Evolutionary conservation across 1,139 yeast species (phyloP), one percentile per base, ranked within the genome.

Genomic region (Suzukiozyma palmioleophila): DNA sequence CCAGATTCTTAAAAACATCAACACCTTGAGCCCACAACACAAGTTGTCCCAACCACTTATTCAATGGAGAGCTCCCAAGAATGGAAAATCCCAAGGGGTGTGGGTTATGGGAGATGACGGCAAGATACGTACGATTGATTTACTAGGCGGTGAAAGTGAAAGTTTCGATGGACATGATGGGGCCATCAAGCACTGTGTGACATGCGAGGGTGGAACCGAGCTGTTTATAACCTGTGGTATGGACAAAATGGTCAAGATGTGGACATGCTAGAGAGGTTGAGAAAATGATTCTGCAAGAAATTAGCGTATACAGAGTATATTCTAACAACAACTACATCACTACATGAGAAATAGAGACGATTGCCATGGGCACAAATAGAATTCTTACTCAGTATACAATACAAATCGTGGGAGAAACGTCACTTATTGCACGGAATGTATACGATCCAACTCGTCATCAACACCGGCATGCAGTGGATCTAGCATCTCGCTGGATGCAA

Each of bases 41-140:
- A 79, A 80, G 48, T 84, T 72, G 51, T 79, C 87, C 2, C 76
- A 69, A 43, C 77, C 88, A 0, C 53, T 68, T 12, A 55, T 84
- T 2, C 46, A 54, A 12, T 68, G 76, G 73, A 52, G 72, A 37
- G 50, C 43, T 18, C 64, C 53, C 11, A 41, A 39, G 12, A 47
- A 52, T 13, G 40, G 37, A 2, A 51, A 47, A 24, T 58, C 58
- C 11, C 48, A 56, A 39, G 92, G 92, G 0, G 43, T 84, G 0
- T 79, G 92, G 83, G 68, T 82, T 0, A 69, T 79, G 36, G 82
- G 88, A 8, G 94, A 84, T 49, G 87, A 80, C 49, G 95, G 94
- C 0, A 45, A 64, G 0, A 57, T 82, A 12, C 54, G 87, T 38
- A 92, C 87, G 0, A 49, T 81, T 8, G 84, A 81, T 52, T 41